Percentiles rank a stretch among this genome's conserved stretches.
phyloP scores from a whole-genome alignment of 768 basidiomycete species.

The Podaxis pistillaris region DNA sequence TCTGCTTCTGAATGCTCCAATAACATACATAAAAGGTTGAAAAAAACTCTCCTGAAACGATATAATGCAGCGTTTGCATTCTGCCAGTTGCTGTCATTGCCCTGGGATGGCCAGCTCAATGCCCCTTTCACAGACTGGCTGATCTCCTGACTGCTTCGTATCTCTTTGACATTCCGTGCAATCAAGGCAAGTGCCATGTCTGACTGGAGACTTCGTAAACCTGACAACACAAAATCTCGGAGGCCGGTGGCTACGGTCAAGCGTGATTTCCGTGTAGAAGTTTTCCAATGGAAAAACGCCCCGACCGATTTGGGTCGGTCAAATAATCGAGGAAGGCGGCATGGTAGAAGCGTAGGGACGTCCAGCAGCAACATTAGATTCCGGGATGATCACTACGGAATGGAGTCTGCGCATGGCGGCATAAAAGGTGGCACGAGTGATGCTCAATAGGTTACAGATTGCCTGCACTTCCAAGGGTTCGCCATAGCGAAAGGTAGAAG shows the following conservation, averaged over 20 bases:
- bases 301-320: neutral
- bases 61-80: neutral
- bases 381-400: neutral
- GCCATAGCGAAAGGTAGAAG: neutral
- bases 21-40: neutral
- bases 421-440: neutral
- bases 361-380: neutral
- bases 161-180: neutral
- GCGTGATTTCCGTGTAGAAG: neutral
- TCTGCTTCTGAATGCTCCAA: neutral
- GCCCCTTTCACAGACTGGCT: neutral
- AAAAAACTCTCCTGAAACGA: neutral
- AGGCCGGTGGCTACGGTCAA: neutral
- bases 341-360: too few species aligned
- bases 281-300: neutral
- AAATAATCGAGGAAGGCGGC: too few species aligned
- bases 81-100: neutral
- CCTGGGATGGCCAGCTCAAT: neutral
- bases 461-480: neutral
- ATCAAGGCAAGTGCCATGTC: neutral
- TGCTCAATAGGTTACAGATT: neutral
- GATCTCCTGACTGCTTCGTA: neutral
- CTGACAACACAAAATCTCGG: neutral
- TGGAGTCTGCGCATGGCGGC: neutral
- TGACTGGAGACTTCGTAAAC: neutral